Evolutionary conservation across 805 yeast species (phyloP).

Genomic region (Zygoascus biomembranicola): DNA sequence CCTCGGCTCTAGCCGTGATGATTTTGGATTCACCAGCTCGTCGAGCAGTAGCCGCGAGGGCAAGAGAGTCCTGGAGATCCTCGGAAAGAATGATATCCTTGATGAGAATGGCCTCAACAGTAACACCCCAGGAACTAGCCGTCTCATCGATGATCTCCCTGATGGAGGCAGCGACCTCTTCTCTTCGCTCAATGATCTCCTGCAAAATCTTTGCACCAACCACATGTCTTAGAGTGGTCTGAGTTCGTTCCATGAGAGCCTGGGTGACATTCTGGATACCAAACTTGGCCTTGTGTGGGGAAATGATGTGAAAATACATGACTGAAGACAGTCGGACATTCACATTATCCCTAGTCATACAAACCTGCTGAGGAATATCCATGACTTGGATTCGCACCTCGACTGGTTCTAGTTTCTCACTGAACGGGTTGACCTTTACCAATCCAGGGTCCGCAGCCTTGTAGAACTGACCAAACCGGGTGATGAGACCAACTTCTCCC

Average conservation of each 20-base stretch:
- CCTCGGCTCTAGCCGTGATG: conserved; percentile 68
- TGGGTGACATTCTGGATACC: conserved; percentile 45
- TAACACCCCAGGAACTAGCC: conserved; percentile 64
- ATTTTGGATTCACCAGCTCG: conserved; percentile 71
- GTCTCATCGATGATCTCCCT: conserved; percentile 53
- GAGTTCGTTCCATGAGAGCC: conserved; percentile 59
- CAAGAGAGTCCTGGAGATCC: conserved; percentile 49
- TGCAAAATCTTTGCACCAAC: conserved; percentile 58
- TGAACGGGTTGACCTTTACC: conserved; percentile 53
- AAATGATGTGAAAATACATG: conserved; percentile 55
- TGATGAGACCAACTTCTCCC: conserved; percentile 62
- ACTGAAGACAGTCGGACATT: conserved; percentile 56
- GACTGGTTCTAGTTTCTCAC: conserved; percentile 45
- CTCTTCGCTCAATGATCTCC: conserved; percentile 66
- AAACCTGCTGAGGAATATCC: conserved; percentile 59
- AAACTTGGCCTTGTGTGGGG: conserved; percentile 59
- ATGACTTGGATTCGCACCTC: conserved; percentile 50
- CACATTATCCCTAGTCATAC: conserved; percentile 67
- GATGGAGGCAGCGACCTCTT: conserved; percentile 59
- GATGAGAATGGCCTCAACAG: conserved; percentile 57
- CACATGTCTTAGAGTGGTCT: conserved; percentile 65
- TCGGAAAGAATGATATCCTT: conserved; percentile 53
- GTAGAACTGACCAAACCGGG: conserved; percentile 57
- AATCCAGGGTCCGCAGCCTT: conserved; percentile 65
- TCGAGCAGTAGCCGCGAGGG: conserved; percentile 69